phyloP scores from a whole-genome alignment of 192 early-diverging fungal species.

The Lobosporangium transversale region DNA sequence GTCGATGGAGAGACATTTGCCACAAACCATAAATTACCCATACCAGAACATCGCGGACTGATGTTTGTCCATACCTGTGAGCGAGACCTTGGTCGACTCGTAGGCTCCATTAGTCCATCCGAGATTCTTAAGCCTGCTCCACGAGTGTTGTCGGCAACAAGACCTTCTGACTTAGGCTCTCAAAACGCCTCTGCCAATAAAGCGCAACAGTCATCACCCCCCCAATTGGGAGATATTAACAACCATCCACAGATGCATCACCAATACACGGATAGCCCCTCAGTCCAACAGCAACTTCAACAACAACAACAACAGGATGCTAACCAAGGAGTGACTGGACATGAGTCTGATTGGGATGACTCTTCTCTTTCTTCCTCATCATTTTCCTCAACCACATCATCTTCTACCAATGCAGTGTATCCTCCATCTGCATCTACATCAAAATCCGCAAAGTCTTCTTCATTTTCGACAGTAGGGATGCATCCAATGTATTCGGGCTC shows the following conservation, averaged over 20 bases:
- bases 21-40: slow-evolving; percentile 19
- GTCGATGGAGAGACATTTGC: too few species aligned
- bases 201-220: neutral
- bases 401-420: slow-evolving; percentile 3
- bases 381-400: slow-evolving; percentile 25
- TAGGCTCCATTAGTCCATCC: slow-evolving; percentile 58
- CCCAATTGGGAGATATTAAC: slow-evolving; percentile 30
- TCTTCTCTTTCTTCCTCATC: slow-evolving; percentile 31
- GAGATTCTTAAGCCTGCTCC: slow-evolving; percentile 55
- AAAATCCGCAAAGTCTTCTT: slow-evolving; percentile 1
- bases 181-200: neutral
- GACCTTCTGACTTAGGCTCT: neutral
- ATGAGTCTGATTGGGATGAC: slow-evolving; percentile 32
- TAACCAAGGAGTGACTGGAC: slow-evolving; percentile 13
- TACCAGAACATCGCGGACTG: slow-evolving; percentile 54
- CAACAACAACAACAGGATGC: slow-evolving; percentile 8
- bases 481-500: slow-evolving; percentile 9
- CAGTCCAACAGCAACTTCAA: slow-evolving; percentile 9
- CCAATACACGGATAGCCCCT: slow-evolving; percentile 13
- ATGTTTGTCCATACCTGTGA: slow-evolving; percentile 53
- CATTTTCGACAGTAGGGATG: too few species aligned
- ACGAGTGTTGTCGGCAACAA: neutral
- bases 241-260: slow-evolving; percentile 43
- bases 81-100: slow-evolving; percentile 44
- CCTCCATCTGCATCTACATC: slow-evolving; percentile 8